Conservation (phyloP, 345 rosid species). For the Xanthoceras sorbifolium region DNA sequence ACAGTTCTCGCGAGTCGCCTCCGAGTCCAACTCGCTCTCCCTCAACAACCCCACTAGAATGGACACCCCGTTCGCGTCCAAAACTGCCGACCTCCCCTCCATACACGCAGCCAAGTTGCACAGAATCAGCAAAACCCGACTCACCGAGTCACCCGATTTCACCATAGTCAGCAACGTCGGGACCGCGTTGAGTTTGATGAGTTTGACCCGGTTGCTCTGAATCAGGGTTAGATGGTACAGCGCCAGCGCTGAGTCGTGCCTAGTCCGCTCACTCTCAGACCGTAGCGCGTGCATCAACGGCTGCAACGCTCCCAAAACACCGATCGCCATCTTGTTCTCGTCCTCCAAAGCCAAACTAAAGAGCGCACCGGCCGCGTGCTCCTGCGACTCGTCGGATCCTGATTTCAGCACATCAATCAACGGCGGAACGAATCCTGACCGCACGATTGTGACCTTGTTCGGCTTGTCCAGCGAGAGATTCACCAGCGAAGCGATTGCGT, state of each 20-base stretch:
- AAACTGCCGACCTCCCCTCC: constrained; percentile 70
- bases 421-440: constrained; percentile 70
- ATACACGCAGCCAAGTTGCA: constrained; percentile 67
- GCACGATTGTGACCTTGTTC: constrained; percentile 66
- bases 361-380: constrained; percentile 79
- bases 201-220: constrained; percentile 59
- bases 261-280: constrained; percentile 58
- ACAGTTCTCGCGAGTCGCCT: constrained; percentile 61
- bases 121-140: constrained; percentile 54
- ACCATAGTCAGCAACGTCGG: constrained; percentile 57
- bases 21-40: constrained; percentile 43
- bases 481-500: constrained; percentile 70
- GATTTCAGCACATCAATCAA: constrained; percentile 66
- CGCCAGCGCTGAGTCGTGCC: constrained; percentile 75
- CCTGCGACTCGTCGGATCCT: constrained; percentile 69
- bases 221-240: constrained; percentile 69
- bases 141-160: constrained; percentile 46
- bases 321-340: constrained; percentile 79
- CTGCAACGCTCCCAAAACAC: constrained; percentile 79
- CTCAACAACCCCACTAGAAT: constrained; percentile 58
- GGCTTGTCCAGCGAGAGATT: constrained; percentile 69
- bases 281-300: constrained; percentile 70
- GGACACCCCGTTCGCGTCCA: constrained; percentile 70
- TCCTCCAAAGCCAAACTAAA: constrained; percentile 82
- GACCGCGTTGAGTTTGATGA: constrained; percentile 68